phyloP scores from a whole-genome alignment of 352 stramenopile species.

The Globisporangium polare region DNA sequence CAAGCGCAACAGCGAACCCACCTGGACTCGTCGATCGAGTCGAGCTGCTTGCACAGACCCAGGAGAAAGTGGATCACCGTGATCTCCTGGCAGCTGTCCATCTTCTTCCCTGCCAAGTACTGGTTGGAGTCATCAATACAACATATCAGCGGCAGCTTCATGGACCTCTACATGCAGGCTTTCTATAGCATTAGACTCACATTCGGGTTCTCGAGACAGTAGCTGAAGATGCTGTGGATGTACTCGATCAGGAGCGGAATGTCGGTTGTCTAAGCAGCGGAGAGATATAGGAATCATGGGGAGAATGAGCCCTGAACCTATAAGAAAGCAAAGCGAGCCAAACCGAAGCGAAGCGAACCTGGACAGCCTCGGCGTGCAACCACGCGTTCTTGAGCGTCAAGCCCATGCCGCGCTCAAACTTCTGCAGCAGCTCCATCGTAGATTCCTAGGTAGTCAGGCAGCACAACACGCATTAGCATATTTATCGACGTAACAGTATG shows the following conservation, averaged over 20 bases:
- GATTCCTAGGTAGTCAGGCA: slow-evolving; percentile 21
- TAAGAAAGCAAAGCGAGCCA: neutral
- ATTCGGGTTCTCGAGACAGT: slow-evolving; percentile 63
- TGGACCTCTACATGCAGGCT: neutral
- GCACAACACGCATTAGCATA: neutral
- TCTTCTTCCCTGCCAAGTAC: slow-evolving; percentile 70
- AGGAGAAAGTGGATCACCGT: slow-evolving; percentile 86
- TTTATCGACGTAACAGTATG: neutral
- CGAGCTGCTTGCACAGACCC: slow-evolving; percentile 77
- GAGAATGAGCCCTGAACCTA: neutral
- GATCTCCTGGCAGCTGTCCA: slow-evolving; percentile 81
- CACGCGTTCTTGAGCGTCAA: slow-evolving; percentile 88
- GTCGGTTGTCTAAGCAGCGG: slow-evolving; percentile 71
- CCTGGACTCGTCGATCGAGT: slow-evolving; percentile 81
- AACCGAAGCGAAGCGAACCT: slow-evolving; percentile 26
- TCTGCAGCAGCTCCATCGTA: slow-evolving; percentile 67
- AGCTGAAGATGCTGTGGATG: slow-evolving; percentile 80
- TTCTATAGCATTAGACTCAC: slow-evolving; percentile 27
- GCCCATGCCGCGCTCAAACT: slow-evolving; percentile 88
- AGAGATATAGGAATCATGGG: neutral
- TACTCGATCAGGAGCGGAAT: slow-evolving; percentile 88
- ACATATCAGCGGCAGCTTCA: too few relatives aligned
- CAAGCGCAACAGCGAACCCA: slow-evolving; percentile 11
- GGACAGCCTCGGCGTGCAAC: slow-evolving; percentile 86
- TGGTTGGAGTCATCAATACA: too few relatives aligned